These are phyloP conservation scores for Leptographium lundbergii DNA, from an alignment of 2,329 filamentous ascomycete genomes.

Conservation along the genomic window DNA sequence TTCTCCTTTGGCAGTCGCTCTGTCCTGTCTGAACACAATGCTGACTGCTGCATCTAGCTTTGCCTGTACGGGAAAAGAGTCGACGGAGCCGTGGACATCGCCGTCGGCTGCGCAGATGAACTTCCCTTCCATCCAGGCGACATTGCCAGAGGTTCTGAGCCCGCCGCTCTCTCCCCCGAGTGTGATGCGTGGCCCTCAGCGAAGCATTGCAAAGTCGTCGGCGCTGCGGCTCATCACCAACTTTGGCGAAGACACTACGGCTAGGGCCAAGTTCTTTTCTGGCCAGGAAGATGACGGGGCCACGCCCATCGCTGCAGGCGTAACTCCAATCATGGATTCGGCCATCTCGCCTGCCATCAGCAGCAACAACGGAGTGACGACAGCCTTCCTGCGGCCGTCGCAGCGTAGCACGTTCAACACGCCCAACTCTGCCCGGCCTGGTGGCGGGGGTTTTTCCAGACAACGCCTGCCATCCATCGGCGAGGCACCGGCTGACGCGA, in stretches of 20 bases:
- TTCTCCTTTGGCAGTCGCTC: background rate
- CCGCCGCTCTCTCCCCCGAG: slow-evolving; percentile 64
- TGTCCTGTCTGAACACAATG: background rate
- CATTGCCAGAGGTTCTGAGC: slow-evolving; percentile 50
- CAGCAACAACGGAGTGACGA: slow-evolving; percentile 50
- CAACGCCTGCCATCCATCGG: slow-evolving; percentile 67
- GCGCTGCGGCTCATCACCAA: slow-evolving; percentile 85
- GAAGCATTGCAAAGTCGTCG: slow-evolving; percentile 63
- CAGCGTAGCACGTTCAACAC: slow-evolving; percentile 58
- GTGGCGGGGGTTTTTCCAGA: slow-evolving; percentile 47
- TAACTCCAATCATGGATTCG: slow-evolving; percentile 78
- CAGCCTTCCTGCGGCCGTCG: slow-evolving; percentile 54
- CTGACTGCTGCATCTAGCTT: slow-evolving; percentile 37
- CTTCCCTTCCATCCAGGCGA: slow-evolving; percentile 34
- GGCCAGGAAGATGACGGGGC: slow-evolving; percentile 37
- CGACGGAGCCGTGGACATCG: slow-evolving; percentile 77
- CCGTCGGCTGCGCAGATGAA: slow-evolving; percentile 57
- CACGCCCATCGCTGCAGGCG: slow-evolving; percentile 71
- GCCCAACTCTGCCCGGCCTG: slow-evolving; percentile 51
- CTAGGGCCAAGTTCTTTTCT: slow-evolving; percentile 51
- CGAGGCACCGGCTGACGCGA: slow-evolving; percentile 37
- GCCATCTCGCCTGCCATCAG: slow-evolving; percentile 58
- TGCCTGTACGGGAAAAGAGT: slow-evolving; percentile 77
- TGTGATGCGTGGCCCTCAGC: slow-evolving; percentile 38
- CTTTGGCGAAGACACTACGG: slow-evolving; percentile 51